Conservation (phyloP, 1,139 yeast species). For the Scheffersomyces stambukii region DNA sequence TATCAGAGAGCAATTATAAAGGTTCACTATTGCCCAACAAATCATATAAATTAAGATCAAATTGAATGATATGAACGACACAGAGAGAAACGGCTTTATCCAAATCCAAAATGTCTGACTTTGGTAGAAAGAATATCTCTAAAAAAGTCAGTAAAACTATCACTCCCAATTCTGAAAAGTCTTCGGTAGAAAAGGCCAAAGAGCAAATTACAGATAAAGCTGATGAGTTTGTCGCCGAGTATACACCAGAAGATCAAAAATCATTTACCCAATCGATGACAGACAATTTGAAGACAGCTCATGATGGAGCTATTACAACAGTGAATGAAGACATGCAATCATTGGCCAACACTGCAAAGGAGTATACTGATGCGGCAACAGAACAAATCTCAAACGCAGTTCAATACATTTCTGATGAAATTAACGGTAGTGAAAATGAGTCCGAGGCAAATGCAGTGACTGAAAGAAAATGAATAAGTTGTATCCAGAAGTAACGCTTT, state of each 20-base stretch:
- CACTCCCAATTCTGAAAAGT: conserved; percentile 72
- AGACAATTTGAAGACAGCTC: conserved; percentile 50
- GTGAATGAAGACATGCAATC: conserved; percentile 28
- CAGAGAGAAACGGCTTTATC: too few species aligned
- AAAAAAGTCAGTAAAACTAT: conserved; percentile 64
- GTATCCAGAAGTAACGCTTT: too few species aligned
- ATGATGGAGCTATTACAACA: conserved; percentile 44
- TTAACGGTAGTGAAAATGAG: too few species aligned
- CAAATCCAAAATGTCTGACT: conserved; percentile 54
- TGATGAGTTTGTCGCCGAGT: conserved; percentile 59
- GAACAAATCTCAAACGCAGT: conserved; percentile 58
- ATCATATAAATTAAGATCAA: too few species aligned
- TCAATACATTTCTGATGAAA: conserved; percentile 53
- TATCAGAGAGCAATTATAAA: too few species aligned
- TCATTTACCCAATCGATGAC: conserved; percentile 62
- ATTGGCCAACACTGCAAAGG: conserved; percentile 53
- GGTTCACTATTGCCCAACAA: too few species aligned
- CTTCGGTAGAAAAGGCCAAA: conserved; percentile 61
- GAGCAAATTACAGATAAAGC: conserved; percentile 62
- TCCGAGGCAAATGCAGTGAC: too few species aligned
- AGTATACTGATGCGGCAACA: conserved; percentile 62
- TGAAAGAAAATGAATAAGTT: too few species aligned
- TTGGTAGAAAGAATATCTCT: conserved; percentile 71
- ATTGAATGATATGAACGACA: too few species aligned
- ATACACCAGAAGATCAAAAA: conserved; percentile 64